A percentile compares a stretch with the other conserved stretches of the same genome.
phyloP scores from a whole-genome alignment of 1,139 yeast genomes.

The Nakaseomyces nivariensis region DNA sequence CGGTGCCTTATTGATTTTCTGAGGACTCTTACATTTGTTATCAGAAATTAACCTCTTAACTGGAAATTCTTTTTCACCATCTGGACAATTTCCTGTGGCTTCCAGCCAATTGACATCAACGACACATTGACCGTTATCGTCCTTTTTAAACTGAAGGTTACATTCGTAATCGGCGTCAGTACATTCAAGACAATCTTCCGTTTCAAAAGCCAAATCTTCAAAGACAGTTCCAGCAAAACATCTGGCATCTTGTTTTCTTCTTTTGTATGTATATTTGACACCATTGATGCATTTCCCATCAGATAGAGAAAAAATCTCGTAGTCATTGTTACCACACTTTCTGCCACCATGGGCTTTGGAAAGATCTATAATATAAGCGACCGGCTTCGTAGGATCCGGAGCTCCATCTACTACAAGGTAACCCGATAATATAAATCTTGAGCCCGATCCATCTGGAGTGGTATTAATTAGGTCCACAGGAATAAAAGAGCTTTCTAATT shows the following conservation, averaged over 20 bases:
- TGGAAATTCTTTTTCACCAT: slow-evolving; percentile 14
- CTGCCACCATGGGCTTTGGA: slow-evolving; percentile 44
- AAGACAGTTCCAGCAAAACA: slow-evolving; percentile 59
- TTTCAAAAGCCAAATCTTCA: slow-evolving; percentile 47
- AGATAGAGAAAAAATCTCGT: slow-evolving; percentile 55
- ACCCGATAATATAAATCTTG: slow-evolving; percentile 50
- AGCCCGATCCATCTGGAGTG: slow-evolving; percentile 61
- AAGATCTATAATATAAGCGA: slow-evolving; percentile 48
- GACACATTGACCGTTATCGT: slow-evolving; percentile 43
- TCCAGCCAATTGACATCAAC: slow-evolving; percentile 36
- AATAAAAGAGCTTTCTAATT: slow-evolving; percentile 39
- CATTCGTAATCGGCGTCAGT: slow-evolving; percentile 65
- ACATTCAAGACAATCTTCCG: slow-evolving; percentile 57
- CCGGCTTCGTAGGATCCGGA: slow-evolving; percentile 13
- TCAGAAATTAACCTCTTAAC: slow-evolving; percentile 37
- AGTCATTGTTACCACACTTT: slow-evolving; percentile 46
- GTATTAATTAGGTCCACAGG: slow-evolving; percentile 47
- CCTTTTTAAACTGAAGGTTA: slow-evolving; percentile 42
- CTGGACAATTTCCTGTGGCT: slow-evolving; percentile 28
- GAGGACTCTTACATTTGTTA: slow-evolving; percentile 35
- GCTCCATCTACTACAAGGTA: slow-evolving; percentile 7
- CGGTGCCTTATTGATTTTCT: slow-evolving; percentile 13
- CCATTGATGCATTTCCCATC: slow-evolving; percentile 66
- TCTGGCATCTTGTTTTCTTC: slow-evolving; percentile 59
- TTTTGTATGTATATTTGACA: slow-evolving; percentile 50